These are phyloP conservation scores for Metarhizium brunneum DNA, from an alignment of 2,329 filamentous ascomycete genomes.

Conservation along the genomic window DNA sequence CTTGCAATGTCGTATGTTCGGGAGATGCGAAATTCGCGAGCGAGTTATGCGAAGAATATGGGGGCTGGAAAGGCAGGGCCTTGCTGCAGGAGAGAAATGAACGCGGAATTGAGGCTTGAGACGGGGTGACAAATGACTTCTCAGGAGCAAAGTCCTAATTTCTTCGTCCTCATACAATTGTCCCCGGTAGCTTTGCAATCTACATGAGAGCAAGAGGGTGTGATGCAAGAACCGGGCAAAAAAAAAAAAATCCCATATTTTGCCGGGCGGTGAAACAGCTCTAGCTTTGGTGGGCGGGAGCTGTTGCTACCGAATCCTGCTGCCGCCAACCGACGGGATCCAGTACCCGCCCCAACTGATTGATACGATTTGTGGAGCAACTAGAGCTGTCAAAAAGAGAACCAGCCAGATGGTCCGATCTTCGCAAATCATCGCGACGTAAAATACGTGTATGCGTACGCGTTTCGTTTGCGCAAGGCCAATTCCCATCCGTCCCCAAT, in stretches of 20 bases:
- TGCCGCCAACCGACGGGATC: too few species aligned
- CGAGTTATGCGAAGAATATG: not conserved
- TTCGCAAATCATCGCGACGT: too few species aligned
- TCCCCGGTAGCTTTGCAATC: not conserved
- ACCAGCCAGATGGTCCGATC: too few species aligned
- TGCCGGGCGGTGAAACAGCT: constrained; percentile 7
- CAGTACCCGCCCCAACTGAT: too few species aligned
- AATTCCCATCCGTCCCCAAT: too few species aligned
- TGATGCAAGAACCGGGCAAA: not conserved
- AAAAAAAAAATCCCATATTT: constrained; percentile 1
- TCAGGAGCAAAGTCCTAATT: not conserved
- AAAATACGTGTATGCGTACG: too few species aligned
- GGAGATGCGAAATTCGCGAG: not conserved
- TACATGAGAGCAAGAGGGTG: not conserved
- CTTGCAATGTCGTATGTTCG: not conserved
- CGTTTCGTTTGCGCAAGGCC: too few species aligned
- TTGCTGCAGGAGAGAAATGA: not conserved
- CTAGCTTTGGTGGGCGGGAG: not conserved
- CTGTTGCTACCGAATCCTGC: too few species aligned
- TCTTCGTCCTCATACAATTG: not conserved
- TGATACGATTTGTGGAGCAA: too few species aligned
- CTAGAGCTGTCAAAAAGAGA: too few species aligned
- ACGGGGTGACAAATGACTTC: not conserved
- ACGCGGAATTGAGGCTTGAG: not conserved
- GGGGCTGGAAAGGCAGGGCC: not conserved